Base-by-base conservation (phyloP, 176 grass and related monocot genomes). In the Aegilops umbellulata region DNA sequence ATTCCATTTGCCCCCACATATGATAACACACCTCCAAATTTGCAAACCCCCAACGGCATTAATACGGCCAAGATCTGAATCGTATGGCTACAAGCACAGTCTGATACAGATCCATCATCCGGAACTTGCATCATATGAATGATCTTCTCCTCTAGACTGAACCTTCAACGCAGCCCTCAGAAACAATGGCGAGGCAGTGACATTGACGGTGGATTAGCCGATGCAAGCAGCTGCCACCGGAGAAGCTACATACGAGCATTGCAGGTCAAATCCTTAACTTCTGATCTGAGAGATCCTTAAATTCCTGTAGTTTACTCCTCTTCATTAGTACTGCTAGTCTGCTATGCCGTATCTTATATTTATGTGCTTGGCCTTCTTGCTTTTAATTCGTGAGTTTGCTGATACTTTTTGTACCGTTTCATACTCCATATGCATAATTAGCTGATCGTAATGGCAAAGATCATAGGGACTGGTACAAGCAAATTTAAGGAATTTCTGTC, bases 241-340 rank as follows among this genome's bases (percentile, higher is more conserved):
- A 35, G 65, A 36, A 73, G 32, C 80, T 60, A 64, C 47, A 19
- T 60, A 72, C 49, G 7, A 27, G 42, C 73, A 71, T 88, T 86
- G 34, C 78, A 97, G 95, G 92, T 97, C 92, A 94, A 90, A 87
- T 83, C 77, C 86, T 87, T 74, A 41, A 70, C 80, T 89, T 91
- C 80, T 41, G 76, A 77, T 51, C 39, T 44, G 5, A 47, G 6
- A 87, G 90, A 87, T 85, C 77, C 86, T 90, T 77, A 69, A 81
- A 87, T 89, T 91, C 87, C 46, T 80, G 60, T 78, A 44, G 7
- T 84, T 31, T 63, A 60, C 7, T 69, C 22, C 53, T 61, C 71
- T 77, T 77, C 29, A 13, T 83, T 13, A 15, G 22, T 47, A 79
- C 71, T 89, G 47, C 41, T 42, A 42, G 41, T 3, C 41, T 42